Base-by-base conservation (phyloP, 306 rosid genomes). In the Pterocarpus santalinus region DNA sequence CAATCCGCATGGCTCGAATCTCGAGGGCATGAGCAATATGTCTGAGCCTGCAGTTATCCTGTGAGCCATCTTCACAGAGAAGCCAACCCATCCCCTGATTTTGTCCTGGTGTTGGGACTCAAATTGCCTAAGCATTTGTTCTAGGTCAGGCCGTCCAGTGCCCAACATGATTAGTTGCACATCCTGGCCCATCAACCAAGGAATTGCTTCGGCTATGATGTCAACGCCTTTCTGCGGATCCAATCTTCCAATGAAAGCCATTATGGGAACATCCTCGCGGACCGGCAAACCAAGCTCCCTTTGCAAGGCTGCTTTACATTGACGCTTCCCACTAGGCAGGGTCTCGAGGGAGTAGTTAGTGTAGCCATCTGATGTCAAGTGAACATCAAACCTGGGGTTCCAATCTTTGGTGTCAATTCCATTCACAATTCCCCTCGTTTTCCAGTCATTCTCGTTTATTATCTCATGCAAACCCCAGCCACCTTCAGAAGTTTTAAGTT, bases 391-490 rank as follows among this genome's bases (percentile, higher is more conserved):
- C 79, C 75, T 82, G 5, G 98, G 99, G 70, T 83, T 89, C 99
- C 99, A 95, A 64, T 95, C 98, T 84, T 87, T 84, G 10, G 80
- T 85, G 75, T 95, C 99, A 74, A 95, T 86, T 33, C 99, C 99
- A 53, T 95, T 95, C 79, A 95, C 99, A 68, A 95, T 95, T 56
- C 99, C 99, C 41, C 85, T 81, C 1, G 93, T 78, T 82, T 95
- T 95, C 99, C 99, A 95, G 87, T 92, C 91, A 73, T 69, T 93
- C 65, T 92, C 99, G 52, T 85, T 86, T 80, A 93, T 90, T 73
- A 95, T 92, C 41, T 80, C 89, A 63, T 95, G 91, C 85, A 95
- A 84, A 80, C 99, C 99, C 99, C 99, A 93, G 69, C 99, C 99
- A 4, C 99, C 98, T 70, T 88, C 98, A 11, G 76, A 32, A 43